phyloP scores from a whole-genome alignment of 2,329 filamentous ascomycete species.

The Fusarium nurragi region DNA sequence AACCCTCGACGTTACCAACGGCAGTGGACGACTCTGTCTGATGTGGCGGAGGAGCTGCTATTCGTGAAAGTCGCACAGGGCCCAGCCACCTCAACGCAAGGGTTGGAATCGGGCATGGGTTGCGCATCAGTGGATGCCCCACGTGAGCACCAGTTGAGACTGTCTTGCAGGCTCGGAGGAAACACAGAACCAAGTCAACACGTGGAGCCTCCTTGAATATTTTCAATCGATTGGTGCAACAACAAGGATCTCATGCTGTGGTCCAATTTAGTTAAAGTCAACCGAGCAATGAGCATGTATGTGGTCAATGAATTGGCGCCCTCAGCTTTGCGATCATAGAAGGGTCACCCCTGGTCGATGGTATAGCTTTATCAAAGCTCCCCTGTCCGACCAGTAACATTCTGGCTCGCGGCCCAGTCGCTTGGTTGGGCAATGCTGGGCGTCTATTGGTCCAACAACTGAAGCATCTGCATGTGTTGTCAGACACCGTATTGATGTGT shows the following conservation, averaged over 20 bases:
- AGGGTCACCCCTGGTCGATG: background rate
- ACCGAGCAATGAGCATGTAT: background rate
- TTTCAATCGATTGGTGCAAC: conserved; percentile 43
- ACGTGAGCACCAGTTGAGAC: conserved; percentile 42
- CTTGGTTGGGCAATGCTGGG: conserved; percentile 33
- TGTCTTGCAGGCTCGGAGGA: conserved; percentile 40
- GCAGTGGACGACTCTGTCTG: conserved; percentile 35
- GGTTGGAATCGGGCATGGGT: conserved; percentile 42
- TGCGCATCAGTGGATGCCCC: conserved; percentile 47
- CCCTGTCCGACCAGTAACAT: conserved; percentile 26
- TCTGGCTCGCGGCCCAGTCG: conserved; percentile 36
- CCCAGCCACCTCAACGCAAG: conserved; percentile 40
- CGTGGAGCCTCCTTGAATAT: conserved; percentile 43
- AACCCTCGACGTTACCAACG: conserved; percentile 27
- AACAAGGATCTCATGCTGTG: conserved; percentile 23
- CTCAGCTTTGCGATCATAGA: background rate
- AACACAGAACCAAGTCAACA: conserved; percentile 42
- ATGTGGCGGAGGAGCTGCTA: conserved; percentile 38
- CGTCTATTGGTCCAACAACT: conserved; percentile 27
- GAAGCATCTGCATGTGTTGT: conserved; percentile 38
- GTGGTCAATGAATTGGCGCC: background rate
- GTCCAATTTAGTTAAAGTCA: conserved; percentile 19
- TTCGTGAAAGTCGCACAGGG: conserved; percentile 37
- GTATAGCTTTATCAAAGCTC: conserved; percentile 12
- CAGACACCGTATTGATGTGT: conserved; percentile 40